Percentiles rank a stretch among this genome's conserved stretches.
Conservation (phyloP, 495 filamentous ascomycete genomes). For the Tuber aestivum region DNA sequence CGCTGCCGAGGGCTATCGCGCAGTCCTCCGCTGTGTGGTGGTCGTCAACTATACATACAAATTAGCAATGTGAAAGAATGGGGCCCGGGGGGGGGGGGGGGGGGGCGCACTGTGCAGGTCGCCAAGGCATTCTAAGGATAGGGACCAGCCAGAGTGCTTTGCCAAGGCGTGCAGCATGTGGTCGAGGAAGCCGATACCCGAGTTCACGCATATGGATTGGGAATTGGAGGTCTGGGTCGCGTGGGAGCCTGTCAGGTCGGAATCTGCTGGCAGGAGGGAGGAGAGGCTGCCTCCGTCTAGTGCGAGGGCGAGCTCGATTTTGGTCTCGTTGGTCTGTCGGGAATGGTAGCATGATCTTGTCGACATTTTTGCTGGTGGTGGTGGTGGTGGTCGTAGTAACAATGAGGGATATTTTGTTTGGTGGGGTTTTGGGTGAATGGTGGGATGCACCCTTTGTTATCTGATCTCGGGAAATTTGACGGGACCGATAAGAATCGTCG, state of each 20-base stretch:
- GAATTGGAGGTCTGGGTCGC: conserved; percentile 72
- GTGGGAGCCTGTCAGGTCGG: conserved; percentile 53
- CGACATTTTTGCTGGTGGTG: background rate
- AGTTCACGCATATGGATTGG: conserved; percentile 80
- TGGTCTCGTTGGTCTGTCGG: conserved; percentile 93
- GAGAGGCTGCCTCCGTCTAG: conserved; percentile 79
- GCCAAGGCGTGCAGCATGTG: conserved; percentile 97
- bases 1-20: conserved; percentile 79
- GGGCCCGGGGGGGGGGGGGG: conserved; percentile 17
- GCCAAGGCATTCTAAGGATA: conserved; percentile 72
- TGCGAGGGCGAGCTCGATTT: conserved; percentile 84
- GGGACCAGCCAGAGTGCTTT: conserved; percentile 90
- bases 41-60: conserved; percentile 69
- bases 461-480: background rate
- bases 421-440: background rate
- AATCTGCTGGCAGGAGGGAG: conserved; percentile 50
- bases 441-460: background rate
- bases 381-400: background rate
- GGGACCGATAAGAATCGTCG: background rate
- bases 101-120: conserved; percentile 74
- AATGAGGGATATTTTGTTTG: background rate
- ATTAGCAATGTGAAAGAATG: background rate
- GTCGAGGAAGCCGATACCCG: conserved; percentile 96
- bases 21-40: conserved; percentile 97
- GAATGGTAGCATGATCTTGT: background rate